phyloP scores from a whole-genome alignment of 2,329 filamentous ascomycete genomes.

The Albifimbria verrucaria region DNA sequence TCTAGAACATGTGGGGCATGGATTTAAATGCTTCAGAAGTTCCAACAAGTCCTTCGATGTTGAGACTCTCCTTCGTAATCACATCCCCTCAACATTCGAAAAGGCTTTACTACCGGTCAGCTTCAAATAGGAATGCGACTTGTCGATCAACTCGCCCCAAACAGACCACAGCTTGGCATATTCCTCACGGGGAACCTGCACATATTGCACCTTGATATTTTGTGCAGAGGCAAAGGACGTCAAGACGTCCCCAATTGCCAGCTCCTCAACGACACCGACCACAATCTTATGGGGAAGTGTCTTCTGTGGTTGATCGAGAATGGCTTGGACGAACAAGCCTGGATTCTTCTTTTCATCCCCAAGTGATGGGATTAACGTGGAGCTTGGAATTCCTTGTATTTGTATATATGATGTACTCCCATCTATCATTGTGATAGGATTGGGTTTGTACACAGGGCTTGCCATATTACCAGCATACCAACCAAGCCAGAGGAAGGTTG shows the following conservation, averaged over 20 bases:
- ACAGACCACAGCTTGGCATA: slow-evolving; percentile 25
- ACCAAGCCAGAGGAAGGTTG: slow-evolving; percentile 34
- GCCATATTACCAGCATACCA: slow-evolving; percentile 32
- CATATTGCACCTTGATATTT: slow-evolving; percentile 18
- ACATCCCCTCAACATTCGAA: slow-evolving; percentile 11
- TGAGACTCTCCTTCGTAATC: slow-evolving; percentile 21
- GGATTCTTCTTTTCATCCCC: slow-evolving; percentile 29
- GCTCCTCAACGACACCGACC: slow-evolving; percentile 18
- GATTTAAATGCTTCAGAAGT: slow-evolving; percentile 7
- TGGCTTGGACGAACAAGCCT: slow-evolving; percentile 27
- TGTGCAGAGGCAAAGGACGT: slow-evolving; percentile 24
- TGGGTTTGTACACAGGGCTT: slow-evolving; percentile 9
- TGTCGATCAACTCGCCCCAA: slow-evolving; percentile 25
- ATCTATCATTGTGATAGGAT: slow-evolving; percentile 8
- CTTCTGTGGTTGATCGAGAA: slow-evolving; percentile 25
- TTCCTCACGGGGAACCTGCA: slow-evolving; percentile 20
- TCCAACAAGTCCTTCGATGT: slow-evolving; percentile 13
- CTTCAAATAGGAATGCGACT: slow-evolving; percentile 22
- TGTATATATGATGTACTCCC: slow-evolving; percentile 21
- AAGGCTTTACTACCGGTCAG: slow-evolving; percentile 19
- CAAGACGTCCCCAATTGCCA: slow-evolving; percentile 23
- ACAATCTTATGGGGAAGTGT: slow-evolving; percentile 25
- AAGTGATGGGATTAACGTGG: slow-evolving; percentile 23
- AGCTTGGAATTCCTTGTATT: slow-evolving; percentile 18
- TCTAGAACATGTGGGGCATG: background rate